phyloP scores from a whole-genome alignment of 225 moss, liverwort and hornwort species.

The Sphagnum contortum region DNA sequence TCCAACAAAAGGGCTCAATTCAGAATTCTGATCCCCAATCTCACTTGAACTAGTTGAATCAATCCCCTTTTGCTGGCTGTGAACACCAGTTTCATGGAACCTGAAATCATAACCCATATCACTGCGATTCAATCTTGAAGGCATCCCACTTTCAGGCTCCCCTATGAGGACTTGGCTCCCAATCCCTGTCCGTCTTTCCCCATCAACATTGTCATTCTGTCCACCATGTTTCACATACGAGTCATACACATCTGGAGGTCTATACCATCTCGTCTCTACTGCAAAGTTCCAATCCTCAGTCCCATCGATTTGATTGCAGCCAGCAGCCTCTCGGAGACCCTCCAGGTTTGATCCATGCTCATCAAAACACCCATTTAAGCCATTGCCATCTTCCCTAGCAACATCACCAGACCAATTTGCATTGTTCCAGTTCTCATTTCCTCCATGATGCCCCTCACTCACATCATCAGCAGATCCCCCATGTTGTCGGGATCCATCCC shows the following conservation, averaged over 20 bases:
- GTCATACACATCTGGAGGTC: conserved; percentile 65
- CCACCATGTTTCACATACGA: conserved; percentile 34
- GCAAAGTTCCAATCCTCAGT: conserved; percentile 4
- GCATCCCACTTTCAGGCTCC: no score
- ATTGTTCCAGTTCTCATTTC: conserved; percentile 31
- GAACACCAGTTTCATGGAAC: no score
- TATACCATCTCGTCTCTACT: conserved; percentile 59
- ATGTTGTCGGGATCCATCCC: conserved; percentile 43
- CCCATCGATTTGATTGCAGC: conserved; percentile 6
- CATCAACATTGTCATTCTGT: conserved; percentile 22
- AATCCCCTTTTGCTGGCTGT: conserved; percentile 39
- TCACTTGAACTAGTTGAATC: conserved; percentile 45
- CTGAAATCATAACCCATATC: no score
- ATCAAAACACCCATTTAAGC: conserved; percentile 23
- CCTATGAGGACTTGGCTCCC: conserved; percentile 13
- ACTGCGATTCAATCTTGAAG: no score
- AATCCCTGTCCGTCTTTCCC: conserved; percentile 13
- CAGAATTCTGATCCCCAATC: conserved; percentile 46
- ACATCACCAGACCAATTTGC: conserved; percentile 36
- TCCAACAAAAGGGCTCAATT: conserved; percentile 81
- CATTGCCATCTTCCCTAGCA: conserved; percentile 16
- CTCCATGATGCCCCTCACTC: conserved; percentile 36
- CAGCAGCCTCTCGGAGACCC: not conserved
- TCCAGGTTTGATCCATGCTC: conserved; percentile 28
- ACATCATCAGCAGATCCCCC: conserved; percentile 42